Evolutionary conservation across 208 protist species (phyloP), one percentile per base, ranked within the genome.

Genomic region (Acanthamoeba comandoni): DNA sequence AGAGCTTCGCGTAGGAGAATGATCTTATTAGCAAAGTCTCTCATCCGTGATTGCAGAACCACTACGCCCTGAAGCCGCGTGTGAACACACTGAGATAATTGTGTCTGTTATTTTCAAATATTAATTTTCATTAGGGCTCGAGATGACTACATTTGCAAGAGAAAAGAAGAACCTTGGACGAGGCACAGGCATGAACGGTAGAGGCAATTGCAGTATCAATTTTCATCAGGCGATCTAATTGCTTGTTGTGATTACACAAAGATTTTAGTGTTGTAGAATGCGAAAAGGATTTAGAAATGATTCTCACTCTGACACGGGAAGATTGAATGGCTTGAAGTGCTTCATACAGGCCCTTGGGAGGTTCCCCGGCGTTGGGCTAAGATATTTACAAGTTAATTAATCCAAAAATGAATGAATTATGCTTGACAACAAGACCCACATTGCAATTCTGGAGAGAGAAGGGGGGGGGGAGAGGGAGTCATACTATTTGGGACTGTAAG

Each of bases 151-250:
- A 35, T 0, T 26, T 49, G 65, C 17, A 15, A n/a, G 8, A 17
- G 43, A 73, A 73, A 39, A 73, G 43, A 35, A 26, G 22, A 39
- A 84, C 73, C 52, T 84, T 84, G 52, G 39, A 60, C 62, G 55
- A 49, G n/a, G 73, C 73, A 55, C 73, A 84, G 11, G n/a, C 49
- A 12, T 7, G 35, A 49, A 84, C 39, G 26, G 22, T 55, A 12
- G 55, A n/a, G 11, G 51, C 39, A 8, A 24, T 84, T 60, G 73
- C 73, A 17, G 11, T 13, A 49, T 84, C 22, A 39, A 84, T 84
- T 31, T 62, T 84, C 13, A 31, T 84, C 29, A 84, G 73, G 7
- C 73, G 73, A 17, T 84, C 73, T 17, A 84, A 9, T 31, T 84
- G 73, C 35, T 84, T 84, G 19, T 64, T 13, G 51, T 84, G 73